Conservation (phyloP, 352 stramenopile genomes). For the Sclerospora graminicola region DNA sequence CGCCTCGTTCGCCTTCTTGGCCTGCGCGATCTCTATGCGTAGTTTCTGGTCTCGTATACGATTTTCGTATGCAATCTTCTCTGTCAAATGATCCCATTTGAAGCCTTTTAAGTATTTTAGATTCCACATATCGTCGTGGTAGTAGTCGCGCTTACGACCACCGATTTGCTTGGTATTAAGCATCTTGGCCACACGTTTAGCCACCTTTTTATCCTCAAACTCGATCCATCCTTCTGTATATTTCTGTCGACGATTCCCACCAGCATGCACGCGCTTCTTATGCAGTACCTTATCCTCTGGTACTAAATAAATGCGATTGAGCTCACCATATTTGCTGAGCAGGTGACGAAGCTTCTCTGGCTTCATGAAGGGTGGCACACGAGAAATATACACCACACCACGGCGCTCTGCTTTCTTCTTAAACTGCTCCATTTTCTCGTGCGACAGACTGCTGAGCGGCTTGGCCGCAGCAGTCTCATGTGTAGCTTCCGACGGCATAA, state of each 20-base stretch:
- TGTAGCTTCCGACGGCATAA: no score
- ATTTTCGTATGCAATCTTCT: conserved; percentile 94
- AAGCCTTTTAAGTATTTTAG: conserved; percentile 99
- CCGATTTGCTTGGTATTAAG: conserved; percentile 92
- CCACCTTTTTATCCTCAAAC: conserved; percentile 95
- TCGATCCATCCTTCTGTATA: conserved; percentile 98
- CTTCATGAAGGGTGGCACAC: conserved; percentile 95
- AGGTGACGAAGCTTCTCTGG: conserved; percentile 92
- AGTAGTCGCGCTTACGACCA: conserved; percentile 92
- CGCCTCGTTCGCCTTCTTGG: conserved; percentile 79
- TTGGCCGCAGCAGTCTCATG: conserved; percentile 6
- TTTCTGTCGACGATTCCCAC: conserved; percentile 82
- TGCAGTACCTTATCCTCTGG: conserved; percentile 91
- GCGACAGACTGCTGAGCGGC: conserved; percentile 22
- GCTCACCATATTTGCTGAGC: conserved; percentile 86
- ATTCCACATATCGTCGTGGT: conserved; percentile 98
- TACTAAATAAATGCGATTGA: conserved; percentile 95
- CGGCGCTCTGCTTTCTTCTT: conserved; percentile 39
- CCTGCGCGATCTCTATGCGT: conserved; percentile 79
- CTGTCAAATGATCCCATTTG: conserved; percentile 97
- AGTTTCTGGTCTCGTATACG: conserved; percentile 81
- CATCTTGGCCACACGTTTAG: conserved; percentile 87
- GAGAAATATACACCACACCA: conserved; percentile 88
- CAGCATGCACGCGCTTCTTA: conserved; percentile 83
- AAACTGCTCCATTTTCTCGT: conserved; percentile 40